Base-by-base conservation (phyloP, 345 rosid genomes). In the Clausena lansium region DNA sequence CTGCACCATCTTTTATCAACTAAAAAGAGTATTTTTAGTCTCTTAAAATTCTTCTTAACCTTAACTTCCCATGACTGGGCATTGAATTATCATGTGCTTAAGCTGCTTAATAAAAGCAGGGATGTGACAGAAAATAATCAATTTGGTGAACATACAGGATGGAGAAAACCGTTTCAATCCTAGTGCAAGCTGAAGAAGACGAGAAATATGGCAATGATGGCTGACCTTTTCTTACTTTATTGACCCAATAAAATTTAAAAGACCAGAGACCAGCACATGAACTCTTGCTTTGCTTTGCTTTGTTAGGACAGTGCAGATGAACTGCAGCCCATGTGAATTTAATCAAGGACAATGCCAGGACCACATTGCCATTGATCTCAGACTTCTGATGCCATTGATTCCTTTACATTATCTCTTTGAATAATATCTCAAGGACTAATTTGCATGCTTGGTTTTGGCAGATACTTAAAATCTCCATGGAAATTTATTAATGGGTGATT, bases 251-350 rank as follows among this genome's bases (percentile, higher is more conserved):
- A 75, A 75, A 45, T 30, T 73, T 5, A 22, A 62, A 27, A 28
- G 41, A 19, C 20, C 57, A 52, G 57, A 52, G 57, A 45, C 3
- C 14, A 27, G 60, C 68, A 30, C 70, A 36, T 59, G 55, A 17
- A 73, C 15, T 73, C 36, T 32, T 74, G 27, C 30, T 61, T 10
- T 74, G 27, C 30, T 61, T 9, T 60, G 17, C 30, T 61, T 9
- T 60, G 17, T n/a, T 0, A 19, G 59, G 57, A 74, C 77, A 41
- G 55, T 25, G 77, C 68, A 39, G 38, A 60, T 25, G 69, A 74
- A 62, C 70, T 32, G 70, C 60, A 63, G 39, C 77, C 71, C 78
- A 75, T 75, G 78, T 75, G 78, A 75, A 62, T 62, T 24, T 25
- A 17, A 9, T 19, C 41, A 47, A 64, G 69, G 70, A 63, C 70